Conservation (phyloP, 2,329 filamentous ascomycete genomes). For the Botrytis medusae region DNA sequence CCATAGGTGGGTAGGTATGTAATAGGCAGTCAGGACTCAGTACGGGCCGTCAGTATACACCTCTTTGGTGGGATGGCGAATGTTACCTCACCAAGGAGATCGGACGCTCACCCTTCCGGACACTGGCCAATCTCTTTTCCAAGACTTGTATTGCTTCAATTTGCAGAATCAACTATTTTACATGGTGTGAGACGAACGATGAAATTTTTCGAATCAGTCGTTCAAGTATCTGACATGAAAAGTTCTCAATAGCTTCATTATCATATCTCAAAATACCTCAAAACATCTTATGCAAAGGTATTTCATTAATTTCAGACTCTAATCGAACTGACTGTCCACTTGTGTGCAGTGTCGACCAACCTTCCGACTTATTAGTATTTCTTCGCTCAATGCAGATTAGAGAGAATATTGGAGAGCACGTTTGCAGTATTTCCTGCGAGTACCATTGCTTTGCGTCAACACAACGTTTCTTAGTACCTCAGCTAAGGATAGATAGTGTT, state of each 20-base stretch:
- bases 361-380: background rate
- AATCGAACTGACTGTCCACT: background rate
- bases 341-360: background rate
- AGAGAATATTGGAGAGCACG: background rate
- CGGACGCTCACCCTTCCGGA: constrained; percentile 32
- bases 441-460: constrained; percentile 11
- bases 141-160: constrained; percentile 12
- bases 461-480: constrained; percentile 10
- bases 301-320: constrained; percentile 11
- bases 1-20: background rate
- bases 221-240: constrained; percentile 2
- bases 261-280: constrained; percentile 4
- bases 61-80: background rate
- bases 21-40: background rate
- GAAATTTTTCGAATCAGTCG: background rate
- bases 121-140: constrained; percentile 28
- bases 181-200: constrained; percentile 13
- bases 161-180: background rate
- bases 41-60: background rate
- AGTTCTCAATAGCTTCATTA: background rate
- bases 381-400: background rate
- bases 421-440: constrained; percentile 6
- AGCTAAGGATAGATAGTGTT: constrained; percentile 7
- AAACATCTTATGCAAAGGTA: constrained; percentile 4
- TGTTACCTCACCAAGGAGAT: constrained; percentile 7